Percentiles rank a stretch among this genome's conserved stretches.
These are phyloP conservation scores for Rhodosporidiobolus odoratus DNA, from an alignment of 768 basidiomycete genomes.

Conservation along the genomic window DNA sequence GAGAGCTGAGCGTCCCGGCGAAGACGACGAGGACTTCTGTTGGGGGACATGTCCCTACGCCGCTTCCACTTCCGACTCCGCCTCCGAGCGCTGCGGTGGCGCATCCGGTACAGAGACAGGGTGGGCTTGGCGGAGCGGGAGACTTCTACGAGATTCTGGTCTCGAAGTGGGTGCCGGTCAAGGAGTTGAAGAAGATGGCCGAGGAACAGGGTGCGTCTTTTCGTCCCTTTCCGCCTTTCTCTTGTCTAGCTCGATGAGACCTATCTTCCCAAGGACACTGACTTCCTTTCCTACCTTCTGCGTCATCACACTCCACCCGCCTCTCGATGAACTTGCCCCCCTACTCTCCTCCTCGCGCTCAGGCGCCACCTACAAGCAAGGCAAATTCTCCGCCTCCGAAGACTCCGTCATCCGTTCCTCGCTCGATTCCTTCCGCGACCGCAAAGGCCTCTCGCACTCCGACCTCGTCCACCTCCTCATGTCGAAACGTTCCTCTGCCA, in stretches of 20 bases:
- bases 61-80: background rate
- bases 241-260: background rate
- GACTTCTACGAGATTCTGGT: slow-evolving; percentile 20
- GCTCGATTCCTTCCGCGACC: slow-evolving; percentile 18
- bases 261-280: background rate
- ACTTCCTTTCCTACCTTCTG: background rate
- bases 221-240: background rate
- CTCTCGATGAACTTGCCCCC: no score
- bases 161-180: slow-evolving; percentile 25
- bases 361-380: slow-evolving; percentile 31
- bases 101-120: background rate
- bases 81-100: background rate
- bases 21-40: background rate
- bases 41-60: no score
- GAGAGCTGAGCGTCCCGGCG: no score
- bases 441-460: background rate
- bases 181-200: slow-evolving; percentile 21
- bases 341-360: background rate
- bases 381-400: slow-evolving; percentile 33
- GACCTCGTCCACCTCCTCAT: slow-evolving; percentile 20
- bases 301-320: background rate
- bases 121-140: background rate
- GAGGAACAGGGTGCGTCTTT: slow-evolving; percentile 24
- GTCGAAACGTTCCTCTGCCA: background rate
- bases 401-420: slow-evolving; percentile 23